phyloP scores from a whole-genome alignment of 805 yeast species.

The Lipomyces chichibuensis region DNA sequence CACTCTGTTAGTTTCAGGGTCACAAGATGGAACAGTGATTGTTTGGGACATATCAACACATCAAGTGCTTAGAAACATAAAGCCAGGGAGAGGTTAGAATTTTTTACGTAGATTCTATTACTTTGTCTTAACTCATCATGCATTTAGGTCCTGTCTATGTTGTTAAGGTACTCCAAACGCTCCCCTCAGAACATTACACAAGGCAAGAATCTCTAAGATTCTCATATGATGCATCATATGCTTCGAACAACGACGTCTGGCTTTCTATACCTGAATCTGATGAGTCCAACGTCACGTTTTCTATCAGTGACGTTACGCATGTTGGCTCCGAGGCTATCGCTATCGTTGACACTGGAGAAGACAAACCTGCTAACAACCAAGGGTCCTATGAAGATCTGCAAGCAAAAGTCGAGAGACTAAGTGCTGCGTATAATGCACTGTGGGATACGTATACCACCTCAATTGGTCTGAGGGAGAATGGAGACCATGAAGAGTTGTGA shows the following conservation, averaged over 20 bases:
- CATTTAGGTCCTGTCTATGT: conserved; percentile 15
- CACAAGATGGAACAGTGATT: conserved; percentile 65
- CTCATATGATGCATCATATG: background rate
- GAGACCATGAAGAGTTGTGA: background rate
- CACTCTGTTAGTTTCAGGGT: conserved; percentile 71
- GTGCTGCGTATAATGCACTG: conserved; percentile 36
- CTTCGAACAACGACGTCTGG: conserved; percentile 35
- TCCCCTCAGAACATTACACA: conserved; percentile 9
- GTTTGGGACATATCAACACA: conserved; percentile 59
- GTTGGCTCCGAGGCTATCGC: background rate
- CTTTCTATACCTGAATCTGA: conserved; percentile 23
- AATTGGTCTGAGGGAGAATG: background rate
- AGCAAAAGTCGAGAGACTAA: conserved; percentile 28
- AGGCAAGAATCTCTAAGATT: background rate
- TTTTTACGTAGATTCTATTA: background rate
- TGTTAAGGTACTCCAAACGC: conserved; percentile 17
- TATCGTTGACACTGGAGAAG: background rate
- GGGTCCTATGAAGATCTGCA: conserved; percentile 14
- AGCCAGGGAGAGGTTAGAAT: conserved; percentile 36
- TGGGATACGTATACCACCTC: conserved; percentile 29
- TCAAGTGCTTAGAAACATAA: conserved; percentile 43
- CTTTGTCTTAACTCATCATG: background rate
- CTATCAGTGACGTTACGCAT: conserved; percentile 1
- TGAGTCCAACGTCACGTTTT: conserved; percentile 1
- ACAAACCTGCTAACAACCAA: background rate